These are phyloP conservation scores for Conticribra weissflogii DNA, from an alignment of 108 stramenopile species.

Conservation along the genomic window DNA sequence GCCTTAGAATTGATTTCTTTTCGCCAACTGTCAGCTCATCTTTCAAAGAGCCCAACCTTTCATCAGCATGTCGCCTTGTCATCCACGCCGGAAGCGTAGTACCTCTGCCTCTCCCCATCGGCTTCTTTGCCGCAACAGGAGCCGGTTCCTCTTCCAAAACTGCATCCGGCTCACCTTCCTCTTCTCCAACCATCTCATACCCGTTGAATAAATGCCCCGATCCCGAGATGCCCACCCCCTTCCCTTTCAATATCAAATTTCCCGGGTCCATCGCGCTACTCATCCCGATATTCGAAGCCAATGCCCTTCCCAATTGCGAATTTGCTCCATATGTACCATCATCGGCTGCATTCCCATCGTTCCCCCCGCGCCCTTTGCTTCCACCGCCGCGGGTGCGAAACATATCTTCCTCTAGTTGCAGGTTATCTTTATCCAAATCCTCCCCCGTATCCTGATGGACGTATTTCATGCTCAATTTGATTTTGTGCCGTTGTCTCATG, in stretches of 20 bases:
- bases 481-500: constrained; percentile 30
- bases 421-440: constrained; percentile 52
- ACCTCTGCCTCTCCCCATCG: constrained; percentile 68
- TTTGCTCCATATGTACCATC: constrained; percentile 22
- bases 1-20: not conserved
- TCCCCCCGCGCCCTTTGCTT: constrained; percentile 1
- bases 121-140: constrained; percentile 13
- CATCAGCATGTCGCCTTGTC: constrained; percentile 39
- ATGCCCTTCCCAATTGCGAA: constrained; percentile 24
- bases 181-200: constrained; percentile 69
- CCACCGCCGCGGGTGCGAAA: constrained; percentile 13
- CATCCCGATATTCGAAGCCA: constrained; percentile 69
- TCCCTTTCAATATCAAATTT: constrained; percentile 40
- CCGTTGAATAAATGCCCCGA: constrained; percentile 59
- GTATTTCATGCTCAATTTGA: constrained; percentile 69
- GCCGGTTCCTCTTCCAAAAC: not conserved
- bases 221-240: not conserved
- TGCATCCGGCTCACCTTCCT: constrained; percentile 60
- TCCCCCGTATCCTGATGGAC: constrained; percentile 65
- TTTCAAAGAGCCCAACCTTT: constrained; percentile 21
- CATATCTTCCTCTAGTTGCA: constrained; percentile 25
- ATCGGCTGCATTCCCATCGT: not conserved
- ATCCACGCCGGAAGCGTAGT: constrained; percentile 72
- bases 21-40: constrained; percentile 3
- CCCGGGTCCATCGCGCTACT: constrained; percentile 72